Conservation (phyloP, 2,329 filamentous ascomycete genomes). For the Diaporthe sp. region DNA sequence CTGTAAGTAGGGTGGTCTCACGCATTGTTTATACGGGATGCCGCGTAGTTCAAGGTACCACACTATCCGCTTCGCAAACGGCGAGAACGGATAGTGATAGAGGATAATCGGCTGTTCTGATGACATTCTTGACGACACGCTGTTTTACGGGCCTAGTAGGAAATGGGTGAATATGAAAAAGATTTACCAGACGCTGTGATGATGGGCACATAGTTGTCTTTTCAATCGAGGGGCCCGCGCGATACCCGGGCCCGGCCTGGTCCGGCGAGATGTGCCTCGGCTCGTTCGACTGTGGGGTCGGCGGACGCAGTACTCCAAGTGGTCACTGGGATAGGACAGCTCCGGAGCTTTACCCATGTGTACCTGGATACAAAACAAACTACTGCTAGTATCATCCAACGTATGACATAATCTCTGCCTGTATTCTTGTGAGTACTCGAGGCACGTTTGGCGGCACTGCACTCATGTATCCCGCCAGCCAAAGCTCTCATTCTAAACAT, state of each 20-base stretch:
- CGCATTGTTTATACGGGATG: slow-evolving; percentile 76
- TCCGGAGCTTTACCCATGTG: too few species aligned
- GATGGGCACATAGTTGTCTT: not conserved
- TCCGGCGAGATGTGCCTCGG: slow-evolving; percentile 31
- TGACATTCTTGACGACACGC: slow-evolving; percentile 25
- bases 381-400: too few species aligned
- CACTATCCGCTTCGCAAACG: slow-evolving; percentile 71
- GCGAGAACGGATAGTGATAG: slow-evolving; percentile 76
- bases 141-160: too few species aligned
- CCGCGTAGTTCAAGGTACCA: slow-evolving; percentile 78
- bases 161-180: not conserved
- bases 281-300: not conserved
- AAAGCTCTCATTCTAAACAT: too few species aligned
- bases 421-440: too few species aligned
- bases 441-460: too few species aligned
- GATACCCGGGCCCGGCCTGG: not conserved
- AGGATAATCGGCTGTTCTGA: slow-evolving; percentile 61
- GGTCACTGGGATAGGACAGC: too few species aligned
- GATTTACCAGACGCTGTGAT: not conserved
- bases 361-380: not conserved
- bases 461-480: too few species aligned
- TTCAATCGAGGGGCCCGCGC: not conserved
- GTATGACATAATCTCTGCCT: too few species aligned
- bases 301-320: not conserved
- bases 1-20: slow-evolving; percentile 53